Base-by-base conservation (phyloP, 2,329 filamentous ascomycete genomes). In the Sporothrix inflata region DNA sequence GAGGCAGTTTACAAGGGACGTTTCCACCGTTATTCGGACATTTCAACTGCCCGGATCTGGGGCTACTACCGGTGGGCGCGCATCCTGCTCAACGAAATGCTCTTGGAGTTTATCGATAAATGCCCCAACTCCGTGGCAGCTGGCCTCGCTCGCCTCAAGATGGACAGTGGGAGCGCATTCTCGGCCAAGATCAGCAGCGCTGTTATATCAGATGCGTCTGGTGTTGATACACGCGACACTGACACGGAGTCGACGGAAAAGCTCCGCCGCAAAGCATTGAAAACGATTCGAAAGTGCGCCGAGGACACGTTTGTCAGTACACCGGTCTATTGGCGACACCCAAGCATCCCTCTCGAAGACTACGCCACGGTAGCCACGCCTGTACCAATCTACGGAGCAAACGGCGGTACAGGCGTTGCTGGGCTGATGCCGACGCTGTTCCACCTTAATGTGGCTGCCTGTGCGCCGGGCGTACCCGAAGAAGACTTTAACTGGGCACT, bases 61-160 rank as follows among this genome's bases (percentile, higher is more conserved):
- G 88, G 87, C 73, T 85, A 90, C 75, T 89, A 86, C 75, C 86
- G 89, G 30, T 89, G 87, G 83, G 83, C 84, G 7, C 85, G 87
- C n/a, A 85, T 89, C 30, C 78, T 89, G 11, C 77, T 84, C 19
- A 85, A 83, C 76, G 83, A 88, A 73, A 81, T 83, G 55, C 83
- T 90, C 14, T 78, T 87, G 11, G 80, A 82, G 12, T 77, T 83
- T 42, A 78, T 79, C 5, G 78, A 79, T 51, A 77, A 76, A 0
- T 83, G 81, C 70, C 85, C 85, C 0, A 51, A 49, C 27, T 60
- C 72, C 1, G 60, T 71, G 3, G 63, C 57, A 4, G 45, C 51
- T 12, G 69, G 47, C 8, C 34, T 74, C n/a, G 24, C 14, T 19
- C 61, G 51, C 2, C 60, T 68, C 34, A 45, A 14, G 45, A 34